Evolutionary conservation across 2,329 filamentous ascomycete species (phyloP).

Genomic region (Xylariaceae sp.): DNA sequence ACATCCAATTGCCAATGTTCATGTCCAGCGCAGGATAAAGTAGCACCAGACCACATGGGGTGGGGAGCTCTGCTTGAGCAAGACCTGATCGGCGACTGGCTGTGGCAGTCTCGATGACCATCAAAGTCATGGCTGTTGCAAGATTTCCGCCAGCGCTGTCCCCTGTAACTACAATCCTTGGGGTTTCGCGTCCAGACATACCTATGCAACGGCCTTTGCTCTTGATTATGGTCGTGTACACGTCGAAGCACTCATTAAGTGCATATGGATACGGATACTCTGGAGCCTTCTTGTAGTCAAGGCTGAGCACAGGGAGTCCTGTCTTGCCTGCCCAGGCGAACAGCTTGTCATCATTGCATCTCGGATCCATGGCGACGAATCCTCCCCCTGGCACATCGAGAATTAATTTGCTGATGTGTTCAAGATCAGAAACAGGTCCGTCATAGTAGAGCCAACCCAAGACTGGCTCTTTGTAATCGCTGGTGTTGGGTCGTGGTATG

Average conservation of each 20-base stretch:
- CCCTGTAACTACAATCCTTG: conserved; percentile 74
- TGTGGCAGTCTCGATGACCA: conserved; percentile 80
- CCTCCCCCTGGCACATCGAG: conserved; percentile 93
- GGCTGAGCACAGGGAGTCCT: conserved; percentile 83
- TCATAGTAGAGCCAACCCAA: conserved; percentile 94
- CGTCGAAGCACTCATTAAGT: conserved; percentile 86
- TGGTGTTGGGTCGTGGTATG: conserved; percentile 80
- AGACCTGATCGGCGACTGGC: conserved; percentile 61
- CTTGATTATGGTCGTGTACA: conserved; percentile 75
- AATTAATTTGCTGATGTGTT: conserved; percentile 77
- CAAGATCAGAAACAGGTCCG: conserved; percentile 78
- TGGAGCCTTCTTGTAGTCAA: conserved; percentile 89
- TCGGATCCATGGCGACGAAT: conserved; percentile 96
- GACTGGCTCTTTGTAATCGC: conserved; percentile 83
- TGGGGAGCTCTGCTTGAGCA: conserved; percentile 66
- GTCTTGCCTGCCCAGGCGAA: conserved; percentile 90
- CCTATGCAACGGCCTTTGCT: conserved; percentile 78
- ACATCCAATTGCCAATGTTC: conserved; percentile 99
- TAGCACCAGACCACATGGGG: conserved; percentile 80
- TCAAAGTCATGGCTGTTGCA: conserved; percentile 80
- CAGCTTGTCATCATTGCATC: conserved; percentile 91
- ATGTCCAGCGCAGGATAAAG: conserved; percentile 93
- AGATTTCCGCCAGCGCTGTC: conserved; percentile 86
- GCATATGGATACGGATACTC: conserved; percentile 86
- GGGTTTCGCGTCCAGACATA: conserved; percentile 67